Percentiles rank a stretch among this genome's conserved stretches.
Conservation (phyloP, 768 basidiomycete species). For the Suillus lakei region DNA sequence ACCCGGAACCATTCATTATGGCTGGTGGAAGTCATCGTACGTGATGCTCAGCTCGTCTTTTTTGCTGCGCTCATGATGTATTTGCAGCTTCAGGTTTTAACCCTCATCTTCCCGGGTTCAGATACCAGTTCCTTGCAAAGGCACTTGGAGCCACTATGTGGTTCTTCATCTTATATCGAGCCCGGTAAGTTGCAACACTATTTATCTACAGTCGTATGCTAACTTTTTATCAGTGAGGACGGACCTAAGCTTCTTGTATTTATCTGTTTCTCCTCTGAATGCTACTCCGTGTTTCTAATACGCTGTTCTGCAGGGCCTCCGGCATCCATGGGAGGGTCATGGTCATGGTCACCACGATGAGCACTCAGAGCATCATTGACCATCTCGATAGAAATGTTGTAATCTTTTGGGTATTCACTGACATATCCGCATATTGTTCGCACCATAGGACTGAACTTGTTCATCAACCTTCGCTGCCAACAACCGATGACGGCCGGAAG, state of each 20-base stretch:
- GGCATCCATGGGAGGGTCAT: conserved; percentile 70
- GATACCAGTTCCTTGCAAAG: conserved; percentile 80
- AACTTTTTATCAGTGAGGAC: conserved; percentile 60
- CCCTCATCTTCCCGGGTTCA: conserved; percentile 82
- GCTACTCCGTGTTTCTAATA: neutral
- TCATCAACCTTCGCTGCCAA: neutral
- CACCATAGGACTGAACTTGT: neutral
- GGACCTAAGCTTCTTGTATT: conserved; percentile 74
- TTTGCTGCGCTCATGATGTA: conserved; percentile 7
- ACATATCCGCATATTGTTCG: neutral
- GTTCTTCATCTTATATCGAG: conserved; percentile 98
- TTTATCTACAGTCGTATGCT: conserved; percentile 1
- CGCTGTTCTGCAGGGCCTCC: conserved; percentile 49
- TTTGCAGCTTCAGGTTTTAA: conserved; percentile 75
- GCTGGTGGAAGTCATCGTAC: conserved; percentile 36
- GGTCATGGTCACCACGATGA: conserved; percentile 48
- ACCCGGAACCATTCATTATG: conserved; percentile 35
- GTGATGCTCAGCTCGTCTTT: conserved; percentile 12
- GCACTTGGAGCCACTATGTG: conserved; percentile 93
- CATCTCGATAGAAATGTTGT: conserved; percentile 19
- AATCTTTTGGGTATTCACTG: neutral
- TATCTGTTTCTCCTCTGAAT: conserved; percentile 4
- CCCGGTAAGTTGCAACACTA: conserved; percentile 63
- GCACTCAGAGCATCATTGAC: conserved; percentile 45
- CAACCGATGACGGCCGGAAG: neutral